Percentiles rank a stretch among this genome's conserved stretches.
phyloP scores from a whole-genome alignment of 164 flowering plant genomes.

The Tetrastigma voinierianum region DNA sequence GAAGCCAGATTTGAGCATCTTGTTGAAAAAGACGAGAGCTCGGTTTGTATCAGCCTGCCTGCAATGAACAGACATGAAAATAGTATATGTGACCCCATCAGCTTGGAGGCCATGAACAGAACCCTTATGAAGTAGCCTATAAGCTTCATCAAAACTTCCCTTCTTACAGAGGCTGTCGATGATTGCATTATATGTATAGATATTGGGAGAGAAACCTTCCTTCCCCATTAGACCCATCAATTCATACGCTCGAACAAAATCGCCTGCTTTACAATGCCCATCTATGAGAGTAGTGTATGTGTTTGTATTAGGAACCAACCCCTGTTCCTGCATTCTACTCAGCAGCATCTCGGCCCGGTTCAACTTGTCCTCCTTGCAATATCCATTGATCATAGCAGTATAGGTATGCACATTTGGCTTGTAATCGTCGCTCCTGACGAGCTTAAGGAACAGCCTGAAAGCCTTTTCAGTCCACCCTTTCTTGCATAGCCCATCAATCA shows the following conservation, averaged over 20 bases:
- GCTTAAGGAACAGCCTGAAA: slow-evolving; percentile 82
- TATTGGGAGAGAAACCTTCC: slow-evolving; percentile 63
- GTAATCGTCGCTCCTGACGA: slow-evolving; percentile 72
- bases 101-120: slow-evolving; percentile 43
- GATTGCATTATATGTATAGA: slow-evolving; percentile 69
- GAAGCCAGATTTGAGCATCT: slow-evolving; percentile 60
- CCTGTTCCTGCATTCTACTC: slow-evolving; percentile 76
- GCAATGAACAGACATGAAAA: slow-evolving; percentile 67
- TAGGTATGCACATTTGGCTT: slow-evolving; percentile 90
- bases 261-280: slow-evolving; percentile 77
- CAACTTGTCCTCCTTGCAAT: slow-evolving; percentile 84
- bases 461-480: slow-evolving; percentile 98
- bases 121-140: slow-evolving; percentile 41
- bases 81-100: slow-evolving; percentile 72
- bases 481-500: slow-evolving; percentile 90
- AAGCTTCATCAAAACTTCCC: slow-evolving; percentile 63
- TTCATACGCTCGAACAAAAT: slow-evolving; percentile 62
- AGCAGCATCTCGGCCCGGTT: slow-evolving; percentile 85
- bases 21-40: slow-evolving; percentile 52
- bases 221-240: slow-evolving; percentile 61
- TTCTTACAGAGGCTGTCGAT: slow-evolving; percentile 65
- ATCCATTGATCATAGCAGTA: slow-evolving; percentile 86
- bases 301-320: slow-evolving; percentile 62
- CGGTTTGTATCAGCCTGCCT: slow-evolving; percentile 34
- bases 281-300: slow-evolving; percentile 80